Evolutionary conservation across 805 yeast genomes (phyloP).

Genomic region (Teunomyces stri): DNA sequence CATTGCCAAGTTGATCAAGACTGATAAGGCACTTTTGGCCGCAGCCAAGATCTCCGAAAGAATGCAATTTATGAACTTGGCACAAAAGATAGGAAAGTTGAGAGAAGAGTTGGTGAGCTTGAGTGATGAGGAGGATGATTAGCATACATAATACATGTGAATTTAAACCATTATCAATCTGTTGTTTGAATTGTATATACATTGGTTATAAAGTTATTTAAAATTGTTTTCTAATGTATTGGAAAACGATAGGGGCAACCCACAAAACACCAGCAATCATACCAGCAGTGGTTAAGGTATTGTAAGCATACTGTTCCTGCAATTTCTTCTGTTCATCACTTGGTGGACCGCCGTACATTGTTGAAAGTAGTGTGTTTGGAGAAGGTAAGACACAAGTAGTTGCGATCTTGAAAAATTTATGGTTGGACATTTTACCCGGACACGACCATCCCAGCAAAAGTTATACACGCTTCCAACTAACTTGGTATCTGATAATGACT

Average conservation of each 20-base stretch:
- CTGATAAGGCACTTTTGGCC: conserved; percentile 77
- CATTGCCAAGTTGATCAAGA: conserved; percentile 64
- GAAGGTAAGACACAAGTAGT: background rate
- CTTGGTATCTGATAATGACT: conserved; percentile 55
- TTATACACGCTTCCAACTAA: background rate
- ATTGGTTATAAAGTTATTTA: conserved; percentile 12
- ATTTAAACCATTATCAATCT: background rate
- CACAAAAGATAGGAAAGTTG: conserved; percentile 34
- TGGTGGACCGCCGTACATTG: conserved; percentile 51
- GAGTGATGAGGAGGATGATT: conserved; percentile 15
- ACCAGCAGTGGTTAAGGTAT: conserved; percentile 59
- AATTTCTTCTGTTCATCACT: conserved; percentile 65
- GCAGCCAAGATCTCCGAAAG: conserved; percentile 84
- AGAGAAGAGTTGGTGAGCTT: conserved; percentile 32
- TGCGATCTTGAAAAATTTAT: conserved; percentile 4
- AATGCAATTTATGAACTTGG: conserved; percentile 35
- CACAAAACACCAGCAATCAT: conserved; percentile 64
- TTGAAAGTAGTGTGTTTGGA: background rate
- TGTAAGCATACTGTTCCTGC: conserved; percentile 60
- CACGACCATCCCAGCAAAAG: background rate
- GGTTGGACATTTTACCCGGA: background rate
- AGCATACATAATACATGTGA: background rate
- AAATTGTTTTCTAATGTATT: conserved; percentile 51
- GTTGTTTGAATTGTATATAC: background rate
- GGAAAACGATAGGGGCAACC: conserved; percentile 53